These are phyloP conservation scores for Excoecaria cochinchinensis DNA, from an alignment of 345 rosid genomes.

Conservation along the genomic window DNA sequence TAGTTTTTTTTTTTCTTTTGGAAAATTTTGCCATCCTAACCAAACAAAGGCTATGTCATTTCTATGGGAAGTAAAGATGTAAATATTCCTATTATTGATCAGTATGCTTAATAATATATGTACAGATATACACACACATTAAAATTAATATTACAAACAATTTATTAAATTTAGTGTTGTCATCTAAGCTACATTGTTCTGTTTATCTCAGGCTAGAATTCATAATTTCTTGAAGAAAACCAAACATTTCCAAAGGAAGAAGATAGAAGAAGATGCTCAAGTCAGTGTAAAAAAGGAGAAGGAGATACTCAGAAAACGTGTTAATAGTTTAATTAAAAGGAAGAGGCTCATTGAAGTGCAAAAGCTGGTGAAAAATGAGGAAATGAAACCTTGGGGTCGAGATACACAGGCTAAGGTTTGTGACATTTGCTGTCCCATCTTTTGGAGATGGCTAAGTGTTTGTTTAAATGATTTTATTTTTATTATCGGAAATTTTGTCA, in stretches of 20 bases:
- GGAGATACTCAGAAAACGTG: constrained; percentile 64
- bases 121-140: not conserved
- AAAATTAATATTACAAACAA: not conserved
- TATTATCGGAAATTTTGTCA: not conserved
- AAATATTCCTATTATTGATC: not conserved
- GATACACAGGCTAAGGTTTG: constrained; percentile 87
- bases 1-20: not conserved
- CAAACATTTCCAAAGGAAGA: constrained; percentile 48
- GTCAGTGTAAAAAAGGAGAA: constrained; percentile 52
- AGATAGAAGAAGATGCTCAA: constrained; percentile 40
- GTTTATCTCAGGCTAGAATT: constrained; percentile 62
- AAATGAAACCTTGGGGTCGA: constrained; percentile 77
- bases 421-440: constrained; percentile 7
- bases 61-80: not conserved
- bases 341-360: constrained; percentile 62
- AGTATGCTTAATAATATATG: not conserved
- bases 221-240: constrained; percentile 75
- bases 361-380: constrained; percentile 68
- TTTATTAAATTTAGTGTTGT: not conserved
- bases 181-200: not conserved
- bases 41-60: not conserved
- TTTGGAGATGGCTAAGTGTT: constrained; percentile 7
- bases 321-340: constrained; percentile 69
- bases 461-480: not conserved
- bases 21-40: not conserved